Evolutionary conservation across 2,329 filamentous ascomycete genomes (phyloP), one percentile per base, ranked within the genome.

Genomic region (Colletotrichum ledebouriae): DNA sequence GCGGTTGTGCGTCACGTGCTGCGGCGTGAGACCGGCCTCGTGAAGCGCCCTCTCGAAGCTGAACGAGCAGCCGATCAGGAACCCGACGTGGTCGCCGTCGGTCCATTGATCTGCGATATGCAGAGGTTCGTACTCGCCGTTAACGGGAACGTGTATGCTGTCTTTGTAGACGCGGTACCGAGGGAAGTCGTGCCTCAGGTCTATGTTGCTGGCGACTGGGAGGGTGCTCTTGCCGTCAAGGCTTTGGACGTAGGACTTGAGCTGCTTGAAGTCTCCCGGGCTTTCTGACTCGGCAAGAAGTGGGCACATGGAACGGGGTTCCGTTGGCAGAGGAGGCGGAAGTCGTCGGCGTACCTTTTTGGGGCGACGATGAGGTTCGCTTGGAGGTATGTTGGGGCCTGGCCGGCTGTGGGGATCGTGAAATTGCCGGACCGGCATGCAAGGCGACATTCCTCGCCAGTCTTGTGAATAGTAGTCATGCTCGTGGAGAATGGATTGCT

Each of bases 281-380:
- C 70, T 49, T 0, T 77, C 76, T 3, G 84, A 87, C 73, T 87
- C 84, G 12, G 84, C 87, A 10, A 90, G 79, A 0, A 91, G 78
- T 1, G 88, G 88, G 72, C 88, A 90, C 88, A 90, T 0, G 88
- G 84, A 0, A 90, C 88, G 2, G 88, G 86, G 71, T 91, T 91
- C 56, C 87, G 83, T 1, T 81, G 79, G 75, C 88, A 90, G 25
- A 90, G 84, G 17, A 82, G 75, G 12, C 84, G 82, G 75, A 90
- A 91, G 74, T 90, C 86, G 17, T 78, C 59, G 12, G 88, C 87
- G 74, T 89, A 87, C 37, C 78, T 76, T 1, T 83, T 84, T 0
- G 87, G 88, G 1, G 91, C 80, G 11, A 90, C 80, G 44, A 91
- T 82, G 42, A 91, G 80, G 72, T 91, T 91, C 44, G 88, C 87